phyloP scores from a whole-genome alignment of 2,329 filamentous ascomycete species.

The Fusarium sp. region DNA sequence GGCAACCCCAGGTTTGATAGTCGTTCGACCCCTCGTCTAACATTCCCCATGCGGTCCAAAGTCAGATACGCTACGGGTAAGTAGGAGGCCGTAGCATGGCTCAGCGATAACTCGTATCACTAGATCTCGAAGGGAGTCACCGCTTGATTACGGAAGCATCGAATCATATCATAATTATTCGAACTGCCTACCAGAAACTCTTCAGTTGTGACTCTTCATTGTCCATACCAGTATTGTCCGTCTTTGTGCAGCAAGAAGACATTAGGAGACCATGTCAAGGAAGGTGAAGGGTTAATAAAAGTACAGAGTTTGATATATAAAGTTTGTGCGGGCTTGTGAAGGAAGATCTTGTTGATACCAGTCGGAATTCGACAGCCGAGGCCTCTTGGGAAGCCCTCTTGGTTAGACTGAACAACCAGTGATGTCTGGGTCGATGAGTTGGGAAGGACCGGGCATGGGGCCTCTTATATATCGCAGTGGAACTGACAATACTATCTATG shows the following conservation, averaged over 20 bases:
- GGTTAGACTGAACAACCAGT: neutral
- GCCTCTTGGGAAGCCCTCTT: neutral
- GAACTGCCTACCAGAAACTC: neutral
- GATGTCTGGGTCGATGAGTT: neutral
- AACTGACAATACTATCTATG: conserved; percentile 7
- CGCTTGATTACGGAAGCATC: neutral
- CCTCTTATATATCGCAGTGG: conserved; percentile 34
- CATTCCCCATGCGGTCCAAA: conserved; percentile 4
- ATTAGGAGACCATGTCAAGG: neutral
- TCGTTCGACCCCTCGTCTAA: conserved; percentile 29
- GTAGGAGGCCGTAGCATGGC: conserved; percentile 11
- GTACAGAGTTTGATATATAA: neutral
- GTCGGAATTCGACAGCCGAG: neutral
- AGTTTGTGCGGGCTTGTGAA: neutral
- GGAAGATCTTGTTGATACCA: conserved; percentile 5
- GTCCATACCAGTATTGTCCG: conserved; percentile 12
- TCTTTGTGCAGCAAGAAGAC: neutral
- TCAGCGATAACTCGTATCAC: conserved; percentile 4
- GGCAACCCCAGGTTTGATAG: conserved; percentile 45
- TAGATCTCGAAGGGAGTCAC: conserved; percentile 7
- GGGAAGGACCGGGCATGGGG: conserved; percentile 13
- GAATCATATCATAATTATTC: conserved; percentile 9
- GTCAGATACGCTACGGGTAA: conserved; percentile 3
- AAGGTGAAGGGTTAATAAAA: neutral
- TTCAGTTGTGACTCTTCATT: conserved; percentile 10